Percentiles rank a stretch among this genome's conserved stretches.
Conservation (phyloP, 306 rosid genomes). For the Trifolium repens region DNA sequence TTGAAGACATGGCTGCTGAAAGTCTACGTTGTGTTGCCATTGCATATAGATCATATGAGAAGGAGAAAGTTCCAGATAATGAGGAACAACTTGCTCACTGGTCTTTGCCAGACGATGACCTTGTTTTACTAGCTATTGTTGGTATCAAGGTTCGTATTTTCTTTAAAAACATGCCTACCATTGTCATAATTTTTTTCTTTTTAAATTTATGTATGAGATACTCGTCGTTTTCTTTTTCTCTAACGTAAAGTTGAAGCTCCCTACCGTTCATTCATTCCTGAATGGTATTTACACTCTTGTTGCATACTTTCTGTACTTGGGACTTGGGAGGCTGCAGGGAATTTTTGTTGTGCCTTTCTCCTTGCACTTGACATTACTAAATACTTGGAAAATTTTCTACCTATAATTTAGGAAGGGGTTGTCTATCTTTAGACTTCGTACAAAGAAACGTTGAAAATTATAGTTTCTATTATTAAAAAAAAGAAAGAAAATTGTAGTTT, state of each 20-base stretch:
- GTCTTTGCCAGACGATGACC: constrained; percentile 89
- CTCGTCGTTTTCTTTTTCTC: not conserved
- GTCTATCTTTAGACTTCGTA: constrained; percentile 11
- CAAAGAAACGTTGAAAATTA: not conserved
- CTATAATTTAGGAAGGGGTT: not conserved
- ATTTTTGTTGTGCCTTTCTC: constrained; percentile 28
- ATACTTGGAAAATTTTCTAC: not conserved
- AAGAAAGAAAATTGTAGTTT: not conserved
- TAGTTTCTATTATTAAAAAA: not conserved
- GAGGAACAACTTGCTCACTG: constrained; percentile 74
- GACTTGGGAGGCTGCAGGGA: constrained; percentile 18
- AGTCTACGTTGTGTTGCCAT: constrained; percentile 93
- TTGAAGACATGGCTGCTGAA: constrained; percentile 86
- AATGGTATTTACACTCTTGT: constrained; percentile 24
- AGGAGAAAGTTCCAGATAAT: constrained; percentile 65
- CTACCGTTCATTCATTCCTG: not conserved
- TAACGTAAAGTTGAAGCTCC: constrained; percentile 24
- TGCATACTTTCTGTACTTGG: constrained; percentile 21
- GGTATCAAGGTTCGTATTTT: constrained; percentile 77
- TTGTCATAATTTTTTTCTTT: not conserved
- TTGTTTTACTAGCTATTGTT: constrained; percentile 86
- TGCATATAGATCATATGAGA: constrained; percentile 74
- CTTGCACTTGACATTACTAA: not conserved
- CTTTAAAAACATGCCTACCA: constrained; percentile 14
- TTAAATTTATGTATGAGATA: constrained; percentile 4